Conservation (phyloP, 176 grass and related monocot genomes). For the Tillandsia leiboldiana region DNA sequence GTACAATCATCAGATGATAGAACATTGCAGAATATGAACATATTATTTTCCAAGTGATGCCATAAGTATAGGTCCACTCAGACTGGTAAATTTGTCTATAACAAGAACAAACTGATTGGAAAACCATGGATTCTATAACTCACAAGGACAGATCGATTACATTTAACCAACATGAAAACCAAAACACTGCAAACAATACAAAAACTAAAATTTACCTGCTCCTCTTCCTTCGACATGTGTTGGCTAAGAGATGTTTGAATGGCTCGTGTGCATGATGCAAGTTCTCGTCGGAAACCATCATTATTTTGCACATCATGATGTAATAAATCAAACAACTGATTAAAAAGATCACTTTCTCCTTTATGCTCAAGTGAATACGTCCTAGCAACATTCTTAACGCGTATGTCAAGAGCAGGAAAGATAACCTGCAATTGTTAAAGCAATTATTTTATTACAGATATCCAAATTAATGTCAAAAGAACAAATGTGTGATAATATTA, state of each 20-base stretch:
- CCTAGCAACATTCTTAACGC: slow-evolving; percentile 81
- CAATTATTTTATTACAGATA: slow-evolving; percentile 3
- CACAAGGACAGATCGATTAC: too few species aligned
- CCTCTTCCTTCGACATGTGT: slow-evolving; percentile 96
- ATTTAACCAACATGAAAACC: too few species aligned
- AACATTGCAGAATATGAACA: too few species aligned
- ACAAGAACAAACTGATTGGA: too few species aligned
- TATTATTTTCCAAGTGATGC: too few species aligned
- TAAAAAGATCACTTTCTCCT: slow-evolving; percentile 62
- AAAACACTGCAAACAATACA: too few species aligned
- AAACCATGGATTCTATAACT: too few species aligned
- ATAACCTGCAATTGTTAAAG: slow-evolving; percentile 55
- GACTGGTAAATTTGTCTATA: too few species aligned
- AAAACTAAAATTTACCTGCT: slow-evolving; percentile 47
- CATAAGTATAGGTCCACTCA: too few species aligned
- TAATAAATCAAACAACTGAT: slow-evolving; percentile 46
- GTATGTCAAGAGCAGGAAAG: slow-evolving; percentile 78
- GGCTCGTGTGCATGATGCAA: slow-evolving; percentile 68
- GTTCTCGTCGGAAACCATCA: slow-evolving; percentile 41
- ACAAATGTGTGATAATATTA: too few species aligned
- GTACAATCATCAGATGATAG: too few species aligned
- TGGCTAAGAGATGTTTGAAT: slow-evolving; percentile 63
- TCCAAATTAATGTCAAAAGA: too few species aligned
- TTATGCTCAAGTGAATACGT: slow-evolving; percentile 88
- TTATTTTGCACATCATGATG: slow-evolving; percentile 36